Conservation (phyloP, 2,329 filamentous ascomycete genomes). For the Aspergillus sergii region DNA sequence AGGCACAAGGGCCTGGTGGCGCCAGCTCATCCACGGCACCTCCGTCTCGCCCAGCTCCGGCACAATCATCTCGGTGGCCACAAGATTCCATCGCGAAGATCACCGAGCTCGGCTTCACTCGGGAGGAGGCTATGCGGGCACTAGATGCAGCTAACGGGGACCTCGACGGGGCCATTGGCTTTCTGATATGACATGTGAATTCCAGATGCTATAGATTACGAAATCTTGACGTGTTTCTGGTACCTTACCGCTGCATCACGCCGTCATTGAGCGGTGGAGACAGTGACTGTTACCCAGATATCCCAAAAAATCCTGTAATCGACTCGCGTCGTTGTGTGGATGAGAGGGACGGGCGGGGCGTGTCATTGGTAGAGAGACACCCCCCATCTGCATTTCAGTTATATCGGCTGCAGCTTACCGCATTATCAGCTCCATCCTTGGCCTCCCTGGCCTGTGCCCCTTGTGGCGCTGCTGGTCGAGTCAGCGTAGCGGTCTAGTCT, state of each 20-base stretch:
- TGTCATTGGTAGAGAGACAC: not conserved
- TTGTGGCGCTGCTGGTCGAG: slow-evolving; percentile 1
- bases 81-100: slow-evolving; percentile 74
- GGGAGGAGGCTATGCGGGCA: slow-evolving; percentile 75
- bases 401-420: slow-evolving; percentile 2
- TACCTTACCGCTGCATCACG: not conserved
- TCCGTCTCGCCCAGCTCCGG: slow-evolving; percentile 27
- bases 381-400: not conserved
- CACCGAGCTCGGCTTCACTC: slow-evolving; percentile 74
- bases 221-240: slow-evolving; percentile 1
- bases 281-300: not conserved
- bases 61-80: slow-evolving; percentile 48
- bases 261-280: not conserved
- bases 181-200: slow-evolving; percentile 60
- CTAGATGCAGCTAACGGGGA: slow-evolving; percentile 83
- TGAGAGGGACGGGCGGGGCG: not conserved
- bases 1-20: slow-evolving; percentile 27
- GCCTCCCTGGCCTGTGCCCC: slow-evolving; percentile 2
- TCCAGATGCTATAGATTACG: slow-evolving; percentile 5
- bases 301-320: slow-evolving; percentile 1
- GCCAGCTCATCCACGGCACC: slow-evolving; percentile 21
- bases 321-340: not conserved
- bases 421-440: not conserved
- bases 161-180: slow-evolving; percentile 81
- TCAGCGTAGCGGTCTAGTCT: slow-evolving; percentile 2